These are phyloP conservation scores for Xanthoconium stramineum DNA, from an alignment of 768 basidiomycete genomes.

Conservation along the genomic window DNA sequence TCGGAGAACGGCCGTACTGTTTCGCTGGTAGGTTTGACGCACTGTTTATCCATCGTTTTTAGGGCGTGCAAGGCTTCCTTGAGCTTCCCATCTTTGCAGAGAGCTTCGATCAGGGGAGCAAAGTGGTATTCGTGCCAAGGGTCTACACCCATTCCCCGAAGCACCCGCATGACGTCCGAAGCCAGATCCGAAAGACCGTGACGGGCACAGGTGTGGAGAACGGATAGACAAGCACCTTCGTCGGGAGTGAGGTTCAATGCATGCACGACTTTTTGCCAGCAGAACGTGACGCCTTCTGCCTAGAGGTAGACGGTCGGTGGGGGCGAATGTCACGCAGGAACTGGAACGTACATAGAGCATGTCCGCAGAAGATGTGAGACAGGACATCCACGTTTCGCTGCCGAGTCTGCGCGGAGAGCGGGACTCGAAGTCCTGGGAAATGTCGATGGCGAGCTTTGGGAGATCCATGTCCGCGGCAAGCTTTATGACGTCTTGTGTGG, in stretches of 20 bases:
- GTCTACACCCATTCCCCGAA: slow-evolving; percentile 46
- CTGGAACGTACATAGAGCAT: slow-evolving; percentile 62
- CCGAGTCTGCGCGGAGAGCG: slow-evolving; percentile 52
- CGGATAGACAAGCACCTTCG: slow-evolving; percentile 68
- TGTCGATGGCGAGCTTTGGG: slow-evolving; percentile 68
- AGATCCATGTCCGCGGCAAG: slow-evolving; percentile 52
- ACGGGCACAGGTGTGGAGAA: slow-evolving; percentile 72
- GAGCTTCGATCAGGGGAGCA: slow-evolving; percentile 72
- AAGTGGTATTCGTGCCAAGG: slow-evolving; percentile 71
- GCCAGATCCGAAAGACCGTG: slow-evolving; percentile 70
- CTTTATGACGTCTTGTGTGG: slow-evolving; percentile 50
- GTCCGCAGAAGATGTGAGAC: slow-evolving; percentile 63
- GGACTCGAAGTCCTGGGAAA: slow-evolving; percentile 60
- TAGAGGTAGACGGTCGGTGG: slow-evolving; percentile 26
- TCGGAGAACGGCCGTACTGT: slow-evolving; percentile 56
- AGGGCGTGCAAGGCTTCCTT: slow-evolving; percentile 63
- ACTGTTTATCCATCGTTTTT: slow-evolving; percentile 53
- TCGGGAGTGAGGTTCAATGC: slow-evolving; percentile 56
- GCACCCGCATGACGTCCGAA: slow-evolving; percentile 55
- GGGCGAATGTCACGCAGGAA: background rate
- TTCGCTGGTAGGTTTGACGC: slow-evolving; percentile 45
- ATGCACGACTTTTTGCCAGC: slow-evolving; percentile 60
- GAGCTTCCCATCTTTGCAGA: slow-evolving; percentile 53
- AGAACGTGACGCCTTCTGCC: slow-evolving; percentile 61
- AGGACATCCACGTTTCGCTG: slow-evolving; percentile 58